phyloP scores from a whole-genome alignment of 805 yeast genomes.

The Saturnispora mendoncae region DNA sequence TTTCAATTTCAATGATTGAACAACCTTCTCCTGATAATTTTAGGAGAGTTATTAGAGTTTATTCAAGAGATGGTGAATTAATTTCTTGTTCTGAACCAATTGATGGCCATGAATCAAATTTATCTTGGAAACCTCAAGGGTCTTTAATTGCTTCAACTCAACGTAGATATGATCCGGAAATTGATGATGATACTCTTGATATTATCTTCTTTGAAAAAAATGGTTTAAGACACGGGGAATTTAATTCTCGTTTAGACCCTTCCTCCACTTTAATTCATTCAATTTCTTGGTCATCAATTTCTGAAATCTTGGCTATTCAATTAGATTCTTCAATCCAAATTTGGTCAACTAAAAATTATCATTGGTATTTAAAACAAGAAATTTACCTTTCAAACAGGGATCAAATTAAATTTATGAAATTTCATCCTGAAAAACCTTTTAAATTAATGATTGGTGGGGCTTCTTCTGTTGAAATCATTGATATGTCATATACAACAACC shows the following conservation, averaged over 20 bases:
- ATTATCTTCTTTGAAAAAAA: slow-evolving; percentile 85
- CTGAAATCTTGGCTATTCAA: slow-evolving; percentile 69
- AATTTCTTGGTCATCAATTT: slow-evolving; percentile 72
- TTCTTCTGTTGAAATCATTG: slow-evolving; percentile 48
- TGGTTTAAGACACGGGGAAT: slow-evolving; percentile 87
- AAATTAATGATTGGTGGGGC: slow-evolving; percentile 59
- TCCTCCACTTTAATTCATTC: slow-evolving; percentile 36
- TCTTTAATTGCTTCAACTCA: slow-evolving; percentile 77
- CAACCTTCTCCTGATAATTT: slow-evolving; percentile 29
- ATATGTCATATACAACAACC: slow-evolving; percentile 52
- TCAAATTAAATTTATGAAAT: slow-evolving; percentile 41
- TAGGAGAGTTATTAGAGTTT: slow-evolving; percentile 78
- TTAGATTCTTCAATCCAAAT: slow-evolving; percentile 58
- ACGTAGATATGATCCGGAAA: slow-evolving; percentile 42
- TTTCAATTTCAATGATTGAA: slow-evolving; percentile 61
- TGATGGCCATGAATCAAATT: slow-evolving; percentile 62
- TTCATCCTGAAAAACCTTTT: slow-evolving; percentile 87
- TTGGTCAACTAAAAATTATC: slow-evolving; percentile 89
- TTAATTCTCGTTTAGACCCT: slow-evolving; percentile 54
- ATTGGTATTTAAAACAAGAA: slow-evolving; percentile 91
- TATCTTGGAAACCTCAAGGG: slow-evolving; percentile 91
- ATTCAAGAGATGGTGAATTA: slow-evolving; percentile 67
- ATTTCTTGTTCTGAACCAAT: slow-evolving; percentile 86
- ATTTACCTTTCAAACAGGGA: slow-evolving; percentile 31
- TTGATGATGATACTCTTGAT: slow-evolving; percentile 37